Evolutionary conservation across 2,329 filamentous ascomycete genomes (phyloP).

Genomic region (Eutypella sp.): DNA sequence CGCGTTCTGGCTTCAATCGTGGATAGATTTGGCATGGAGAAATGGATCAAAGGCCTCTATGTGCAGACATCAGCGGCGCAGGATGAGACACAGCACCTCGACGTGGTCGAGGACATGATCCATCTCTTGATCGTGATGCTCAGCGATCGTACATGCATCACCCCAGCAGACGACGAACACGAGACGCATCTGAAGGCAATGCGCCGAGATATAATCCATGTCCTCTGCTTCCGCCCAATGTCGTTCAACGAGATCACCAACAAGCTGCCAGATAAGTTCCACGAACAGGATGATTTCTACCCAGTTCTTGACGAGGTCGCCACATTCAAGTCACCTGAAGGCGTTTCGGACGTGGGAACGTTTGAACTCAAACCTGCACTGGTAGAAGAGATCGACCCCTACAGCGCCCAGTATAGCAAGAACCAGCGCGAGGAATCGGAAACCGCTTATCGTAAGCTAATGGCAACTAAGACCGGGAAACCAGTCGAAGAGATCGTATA

Average conservation of each 20-base stretch:
- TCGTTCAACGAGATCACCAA: constrained; percentile 88
- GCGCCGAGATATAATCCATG: constrained; percentile 85
- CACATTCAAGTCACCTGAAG: constrained; percentile 83
- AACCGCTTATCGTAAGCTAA: constrained; percentile 77
- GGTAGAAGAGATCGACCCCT: constrained; percentile 86
- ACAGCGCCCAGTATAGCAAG: constrained; percentile 92
- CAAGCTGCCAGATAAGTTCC: constrained; percentile 82
- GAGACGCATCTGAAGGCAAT: constrained; percentile 66
- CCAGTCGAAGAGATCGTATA: constrained; percentile 79
- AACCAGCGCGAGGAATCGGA: constrained; percentile 97
- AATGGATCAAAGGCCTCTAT: constrained; percentile 83
- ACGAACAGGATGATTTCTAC: constrained; percentile 85
- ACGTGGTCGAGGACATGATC: constrained; percentile 93
- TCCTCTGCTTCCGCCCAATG: constrained; percentile 91
- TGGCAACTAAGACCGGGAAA: constrained; percentile 83
- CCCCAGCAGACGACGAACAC: constrained; percentile 61
- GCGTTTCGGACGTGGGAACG: constrained; percentile 84
- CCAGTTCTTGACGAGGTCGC: constrained; percentile 82
- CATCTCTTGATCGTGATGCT: constrained; percentile 88
- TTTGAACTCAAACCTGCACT: constrained; percentile 88
- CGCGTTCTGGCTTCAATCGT: constrained; percentile 84
- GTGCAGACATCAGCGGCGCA: constrained; percentile 66
- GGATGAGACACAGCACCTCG: constrained; percentile 83
- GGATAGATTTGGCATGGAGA: constrained; percentile 82
- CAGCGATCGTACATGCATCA: constrained; percentile 79